Evolutionary conservation across 495 filamentous ascomycete genomes (phyloP).

Genomic region (Podospora bellae-mahoneyi): DNA sequence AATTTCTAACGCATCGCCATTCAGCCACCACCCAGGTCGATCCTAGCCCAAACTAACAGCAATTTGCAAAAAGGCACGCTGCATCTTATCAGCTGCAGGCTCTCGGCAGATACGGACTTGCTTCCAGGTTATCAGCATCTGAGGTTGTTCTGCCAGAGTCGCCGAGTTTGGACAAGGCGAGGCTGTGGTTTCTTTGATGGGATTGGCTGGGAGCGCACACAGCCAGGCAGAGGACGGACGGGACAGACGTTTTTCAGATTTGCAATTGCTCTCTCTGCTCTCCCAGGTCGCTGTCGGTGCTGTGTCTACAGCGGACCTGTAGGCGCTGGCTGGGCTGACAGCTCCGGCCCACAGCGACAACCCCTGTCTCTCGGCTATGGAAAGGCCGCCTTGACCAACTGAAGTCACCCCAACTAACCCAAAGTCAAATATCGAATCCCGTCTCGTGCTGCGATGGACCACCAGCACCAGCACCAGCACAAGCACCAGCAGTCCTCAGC

Average conservation of each 20-base stretch:
- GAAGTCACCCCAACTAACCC: conserved; percentile 34
- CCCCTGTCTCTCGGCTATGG: conserved; percentile 38
- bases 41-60: background rate
- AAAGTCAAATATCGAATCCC: conserved; percentile 37
- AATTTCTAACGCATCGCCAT: background rate
- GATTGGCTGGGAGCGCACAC: background rate
- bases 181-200: background rate
- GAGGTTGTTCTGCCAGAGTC: background rate
- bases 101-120: background rate
- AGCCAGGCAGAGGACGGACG: no score
- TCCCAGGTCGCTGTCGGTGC: no score
- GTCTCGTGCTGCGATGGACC: conserved; percentile 32
- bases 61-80: background rate
- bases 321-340: background rate
- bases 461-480: background rate
- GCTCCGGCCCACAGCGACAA: conserved; percentile 11
- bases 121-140: background rate
- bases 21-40: background rate
- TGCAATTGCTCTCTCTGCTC: no score
- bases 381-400: conserved; percentile 35
- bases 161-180: background rate
- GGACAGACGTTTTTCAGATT: background rate
- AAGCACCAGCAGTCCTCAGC: conserved; percentile 15
- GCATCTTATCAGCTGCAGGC: background rate
- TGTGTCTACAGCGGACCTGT: background rate